Conservation (phyloP, 179 eudicot species). For the Drosera spatulata region DNA sequence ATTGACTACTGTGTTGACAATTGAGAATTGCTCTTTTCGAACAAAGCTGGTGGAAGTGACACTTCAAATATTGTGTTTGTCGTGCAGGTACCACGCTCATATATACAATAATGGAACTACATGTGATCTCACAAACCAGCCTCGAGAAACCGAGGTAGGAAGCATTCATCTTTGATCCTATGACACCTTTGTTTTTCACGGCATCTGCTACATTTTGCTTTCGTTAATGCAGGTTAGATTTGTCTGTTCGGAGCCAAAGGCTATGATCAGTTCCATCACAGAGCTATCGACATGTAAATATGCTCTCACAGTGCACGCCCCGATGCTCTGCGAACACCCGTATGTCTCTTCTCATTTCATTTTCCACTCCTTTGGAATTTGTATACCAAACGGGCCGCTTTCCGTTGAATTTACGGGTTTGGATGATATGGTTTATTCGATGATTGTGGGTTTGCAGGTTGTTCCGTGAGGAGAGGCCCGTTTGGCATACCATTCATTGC, state of each 20-base stretch:
- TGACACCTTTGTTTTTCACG: not conserved
- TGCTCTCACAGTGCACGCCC: constrained; percentile 78
- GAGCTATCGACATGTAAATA: constrained; percentile 94
- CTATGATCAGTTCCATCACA: constrained; percentile 77
- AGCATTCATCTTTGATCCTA: not conserved
- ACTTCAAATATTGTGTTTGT: not conserved
- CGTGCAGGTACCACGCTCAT: constrained; percentile 85
- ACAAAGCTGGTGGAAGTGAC: constrained; percentile 1
- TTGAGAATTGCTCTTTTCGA: not conserved
- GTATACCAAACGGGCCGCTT: too few relatives aligned
- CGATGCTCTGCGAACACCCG: constrained; percentile 88
- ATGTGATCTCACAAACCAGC: constrained; percentile 81
- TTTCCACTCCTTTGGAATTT: not conserved
- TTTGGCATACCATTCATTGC: constrained; percentile 73
- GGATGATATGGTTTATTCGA: not conserved
- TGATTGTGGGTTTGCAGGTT: constrained; percentile 28
- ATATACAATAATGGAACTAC: constrained; percentile 75
- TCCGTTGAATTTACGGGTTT: too few relatives aligned
- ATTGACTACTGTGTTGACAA: not conserved
- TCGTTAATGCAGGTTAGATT: constrained; percentile 59
- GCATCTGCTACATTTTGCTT: not conserved
- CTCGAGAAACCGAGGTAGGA: constrained; percentile 84
- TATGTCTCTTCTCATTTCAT: constrained; percentile 29
- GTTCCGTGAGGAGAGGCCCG: constrained; percentile 89
- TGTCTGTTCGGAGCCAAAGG: constrained; percentile 87